Evolutionary conservation across 2,329 filamentous ascomycete genomes (phyloP), one percentile per base, ranked within the genome.

Genomic region (Xylariaceae sp.): DNA sequence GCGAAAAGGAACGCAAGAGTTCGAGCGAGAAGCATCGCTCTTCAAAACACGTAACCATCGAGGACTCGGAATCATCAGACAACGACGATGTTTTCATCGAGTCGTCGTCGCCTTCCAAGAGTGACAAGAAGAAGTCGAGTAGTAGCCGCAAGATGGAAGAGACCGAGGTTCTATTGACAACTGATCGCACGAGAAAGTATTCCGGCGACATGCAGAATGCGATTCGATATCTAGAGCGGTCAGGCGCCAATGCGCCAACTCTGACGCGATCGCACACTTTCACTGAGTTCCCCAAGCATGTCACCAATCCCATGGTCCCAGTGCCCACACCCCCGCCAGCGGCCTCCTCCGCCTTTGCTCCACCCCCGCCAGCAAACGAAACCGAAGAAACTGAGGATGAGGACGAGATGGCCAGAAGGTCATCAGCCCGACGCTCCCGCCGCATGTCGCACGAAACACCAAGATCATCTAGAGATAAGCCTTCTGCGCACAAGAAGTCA

Each of bases 381-480:
- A 39, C 60, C 6, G 64, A 59, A 52, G 61, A 65, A 15, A 61
- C 63, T 3, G 56, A 59, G 0, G 70, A 72, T 2, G 70, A 69
- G 2, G 70, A 72, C 1, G 70, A 72, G 1, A 13, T 51, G 11
- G 49, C 54, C 4, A 69, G 59, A 53, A 67, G 70, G 55, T 67
- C 70, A 8, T 64, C 68, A 13, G 66, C 61, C 13, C 66, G 66
- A 35, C 53, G 59, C 11, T 62, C 62, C 2, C 70, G 70, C 18
- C 68, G 68, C 47, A 67, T 65, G 68, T 72, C 71, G 6, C 65
- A 71, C 13, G 70, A 72, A 6, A 66, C 67, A 1, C 62, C 66
- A 3, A 64, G 66, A 17, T 69, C 67, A 47, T 67, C 70, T 7
- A 67, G 66, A 48, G 70, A 71, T 50, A 73, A 72, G 56, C 4